Base-by-base conservation (phyloP, 2,329 filamentous ascomycete species). In the Ophiostoma tasmaniense region DNA sequence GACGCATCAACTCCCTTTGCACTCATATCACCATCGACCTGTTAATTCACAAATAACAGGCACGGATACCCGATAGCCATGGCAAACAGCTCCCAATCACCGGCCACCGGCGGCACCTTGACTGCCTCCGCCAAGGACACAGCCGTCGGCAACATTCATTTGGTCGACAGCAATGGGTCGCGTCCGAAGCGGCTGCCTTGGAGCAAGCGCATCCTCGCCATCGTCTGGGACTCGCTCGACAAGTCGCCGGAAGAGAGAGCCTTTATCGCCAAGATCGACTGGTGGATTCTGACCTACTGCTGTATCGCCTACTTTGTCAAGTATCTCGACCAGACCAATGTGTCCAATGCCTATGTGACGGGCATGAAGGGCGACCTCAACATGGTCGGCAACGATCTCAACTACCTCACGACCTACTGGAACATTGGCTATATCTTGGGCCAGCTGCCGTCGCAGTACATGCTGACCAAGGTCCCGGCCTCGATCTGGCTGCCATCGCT, bases 341-440 rank as follows among this genome's bases (percentile, higher is more conserved):
- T 77, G 17, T 76, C 75, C 66, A 81, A 80, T 74, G 80, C 80
- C 3, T 81, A 77, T 42, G 78, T 81, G 0, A 79, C 74, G 0
- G 78, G 78, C 3, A 79, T 79, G 82, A 81, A 85, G 73, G 82
- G 85, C 72, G 84, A 86, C 67, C 76, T 87, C 0, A 74, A 77
- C 1, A 75, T 87, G 25, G 81, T 82, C 64, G 79, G 80, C 1
- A 87, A 87, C 71, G 77, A 88, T 68, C 77, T 87, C 39, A 66
- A 70, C 25, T 83, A 85, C 68, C 75, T 80, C 67, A 76, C 75
- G 65, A 82, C 84, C 0, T 82, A 80, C 45, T 89, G 86, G 80
- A 87, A 84, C 0, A 81, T 85, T 0, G 86, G 87, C 10, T 89
- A 89, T 71, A 83, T 86, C 0, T 78, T 88, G 76, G 78, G 78